A percentile compares a stretch with the other conserved stretches of the same genome.
Evolutionary conservation across 129 eudicot genomes (phyloP).

Genomic region (Ambrosia trifida): DNA sequence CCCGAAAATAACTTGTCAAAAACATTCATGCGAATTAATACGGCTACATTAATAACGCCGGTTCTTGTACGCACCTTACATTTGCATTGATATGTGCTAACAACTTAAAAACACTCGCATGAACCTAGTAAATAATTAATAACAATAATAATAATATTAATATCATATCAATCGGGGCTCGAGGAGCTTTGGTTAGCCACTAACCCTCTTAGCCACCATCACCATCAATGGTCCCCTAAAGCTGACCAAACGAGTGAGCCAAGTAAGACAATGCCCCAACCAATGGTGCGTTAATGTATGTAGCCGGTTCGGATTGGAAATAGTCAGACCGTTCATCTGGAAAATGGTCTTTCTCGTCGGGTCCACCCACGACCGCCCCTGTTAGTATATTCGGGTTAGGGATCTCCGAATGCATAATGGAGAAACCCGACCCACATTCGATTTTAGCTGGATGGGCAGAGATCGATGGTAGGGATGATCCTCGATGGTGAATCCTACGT

Average conservation of each 20-base stretch:
- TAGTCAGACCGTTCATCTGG: conserved; percentile 89
- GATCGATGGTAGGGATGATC: conserved; percentile 85
- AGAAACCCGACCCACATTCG: conserved; percentile 77
- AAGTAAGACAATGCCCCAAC: conserved; percentile 89
- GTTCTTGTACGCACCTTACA: conserved; percentile 44
- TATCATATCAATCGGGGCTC: conserved; percentile 36
- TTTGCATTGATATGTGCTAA: conserved; percentile 30
- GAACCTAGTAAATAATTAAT: conserved; percentile 21
- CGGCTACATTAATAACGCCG: conserved; percentile 45
- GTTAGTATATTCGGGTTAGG: conserved; percentile 79
- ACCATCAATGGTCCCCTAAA: conserved; percentile 33
- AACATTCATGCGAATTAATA: conserved; percentile 34
- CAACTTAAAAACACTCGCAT: conserved; percentile 8
- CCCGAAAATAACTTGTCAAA: not conserved
- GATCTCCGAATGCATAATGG: conserved; percentile 55
- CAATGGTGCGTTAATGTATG: conserved; percentile 92
- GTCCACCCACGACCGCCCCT: conserved; percentile 97
- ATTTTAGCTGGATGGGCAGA: conserved; percentile 76
- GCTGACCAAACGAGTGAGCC: conserved; percentile 97
- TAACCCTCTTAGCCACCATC: conserved; percentile 18
- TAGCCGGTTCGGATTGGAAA: conserved; percentile 94
- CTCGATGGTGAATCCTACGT: conserved; percentile 92
- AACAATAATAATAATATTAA: conserved; percentile 8
- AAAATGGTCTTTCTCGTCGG: conserved; percentile 75
- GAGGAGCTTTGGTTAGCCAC: conserved; percentile 33